These are phyloP conservation scores for Entelexis paramagnoliae DNA, from an alignment of 1,139 yeast species.

Conservation along the genomic window DNA sequence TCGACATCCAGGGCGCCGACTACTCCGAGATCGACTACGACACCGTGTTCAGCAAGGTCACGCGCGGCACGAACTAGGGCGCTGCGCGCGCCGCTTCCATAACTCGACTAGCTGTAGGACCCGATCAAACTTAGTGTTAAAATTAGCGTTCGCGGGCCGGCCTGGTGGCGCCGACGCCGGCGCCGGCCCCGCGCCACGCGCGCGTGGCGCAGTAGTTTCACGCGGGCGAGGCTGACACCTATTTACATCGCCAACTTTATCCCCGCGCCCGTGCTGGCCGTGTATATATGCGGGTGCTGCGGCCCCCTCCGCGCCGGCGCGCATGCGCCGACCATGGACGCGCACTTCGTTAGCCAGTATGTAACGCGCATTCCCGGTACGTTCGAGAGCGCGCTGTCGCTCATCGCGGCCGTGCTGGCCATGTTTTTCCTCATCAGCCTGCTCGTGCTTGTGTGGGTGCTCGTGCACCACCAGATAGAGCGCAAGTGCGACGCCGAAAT, in stretches of 20 bases:
- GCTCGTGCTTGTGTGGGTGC: constrained; percentile 1
- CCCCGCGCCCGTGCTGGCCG: background rate
- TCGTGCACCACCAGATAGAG: constrained; percentile 5
- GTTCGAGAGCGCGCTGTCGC: background rate
- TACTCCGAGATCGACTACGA: constrained; percentile 93
- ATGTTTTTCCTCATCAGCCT: constrained; percentile 4
- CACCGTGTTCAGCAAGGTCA: constrained; percentile 79
- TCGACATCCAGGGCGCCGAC: constrained; percentile 97
- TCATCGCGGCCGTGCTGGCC: constrained; percentile 2
- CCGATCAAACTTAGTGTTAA: background rate
- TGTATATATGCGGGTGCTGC: background rate
- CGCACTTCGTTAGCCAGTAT: background rate
- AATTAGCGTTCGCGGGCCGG: background rate
- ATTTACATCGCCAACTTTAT: background rate
- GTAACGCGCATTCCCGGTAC: constrained; percentile 2
- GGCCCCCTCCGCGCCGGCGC: too few relatives aligned
- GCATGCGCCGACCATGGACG: background rate
- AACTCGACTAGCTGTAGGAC: background rate
- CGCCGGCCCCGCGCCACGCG: background rate
- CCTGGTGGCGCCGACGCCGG: background rate
- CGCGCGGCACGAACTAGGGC: constrained; percentile 50
- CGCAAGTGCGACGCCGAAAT: background rate
- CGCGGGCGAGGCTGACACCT: background rate
- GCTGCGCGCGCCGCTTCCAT: background rate
- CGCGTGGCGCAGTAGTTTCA: background rate